Evolutionary conservation across 2,329 filamentous ascomycete genomes (phyloP), one percentile per base, ranked within the genome.

Genomic region (Phyllosticta paracitricarpa): DNA sequence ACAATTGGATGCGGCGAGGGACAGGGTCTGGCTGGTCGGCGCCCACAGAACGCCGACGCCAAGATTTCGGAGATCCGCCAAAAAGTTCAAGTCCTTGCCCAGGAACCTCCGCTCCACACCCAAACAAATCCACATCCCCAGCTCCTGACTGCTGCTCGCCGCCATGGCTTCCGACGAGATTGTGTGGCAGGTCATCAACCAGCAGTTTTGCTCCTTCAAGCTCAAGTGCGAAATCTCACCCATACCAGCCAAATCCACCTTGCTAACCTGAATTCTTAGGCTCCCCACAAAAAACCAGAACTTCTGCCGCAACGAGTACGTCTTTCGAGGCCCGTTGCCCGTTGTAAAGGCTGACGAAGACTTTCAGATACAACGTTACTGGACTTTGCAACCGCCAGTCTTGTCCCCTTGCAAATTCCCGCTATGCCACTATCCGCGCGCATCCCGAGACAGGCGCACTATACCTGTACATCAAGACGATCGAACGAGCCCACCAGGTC

Each of bases 381-480:
- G 88, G 89, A 61, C 83, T 93, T 64, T 94, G 89, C 78, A 91
- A 89, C 72, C 83, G 91, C 62, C 90, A 96, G 75, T 90, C 89
- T 59, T 96, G 92, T 73, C 91, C 92, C 2, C 84, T 96, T 62
- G 91, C 92, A 67, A 97, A 96, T 78, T 89, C 87, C 51, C 85
- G 91, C 64, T 97, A 97, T 81, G 93, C 93, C 63, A 97, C 93
- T 8, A 86, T 97, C 64, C 88, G 93, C 66, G 84, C 89, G 59
- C 86, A 95, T 70, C 88, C 91, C 7, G 78, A 86, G 64, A 92
- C 89, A 59, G 89, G 89, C 65, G 85, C 85, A 8, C 82, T 97
- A 65, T 97, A 97, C 78, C 86, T 97, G 62, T 97, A 96, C 82
- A 96, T 96, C 82, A 97, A 97, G 80, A 94, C 91, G 4, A 84